Percentiles rank a stretch among this genome's conserved stretches.
These are phyloP conservation scores for Penicillium digitatum DNA, from an alignment of 2,329 filamentous ascomycete genomes.

Conservation along the genomic window DNA sequence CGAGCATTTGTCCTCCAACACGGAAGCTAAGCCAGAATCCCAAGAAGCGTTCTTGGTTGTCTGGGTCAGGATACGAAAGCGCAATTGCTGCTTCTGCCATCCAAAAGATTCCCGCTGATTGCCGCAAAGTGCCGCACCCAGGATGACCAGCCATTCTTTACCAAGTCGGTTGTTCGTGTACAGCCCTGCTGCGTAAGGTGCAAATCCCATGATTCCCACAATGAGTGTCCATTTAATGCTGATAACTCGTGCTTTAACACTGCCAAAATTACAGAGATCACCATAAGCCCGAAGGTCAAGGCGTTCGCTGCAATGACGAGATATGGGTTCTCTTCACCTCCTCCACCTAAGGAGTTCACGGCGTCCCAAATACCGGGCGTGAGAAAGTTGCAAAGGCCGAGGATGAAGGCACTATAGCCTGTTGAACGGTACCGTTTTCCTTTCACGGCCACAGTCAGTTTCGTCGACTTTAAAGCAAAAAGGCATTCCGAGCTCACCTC, in stretches of 20 bases:
- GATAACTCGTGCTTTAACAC: slow-evolving; percentile 60
- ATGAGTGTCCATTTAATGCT: slow-evolving; percentile 68
- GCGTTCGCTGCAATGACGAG: slow-evolving; percentile 69
- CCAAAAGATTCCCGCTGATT: slow-evolving; percentile 70
- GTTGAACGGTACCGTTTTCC: slow-evolving; percentile 68
- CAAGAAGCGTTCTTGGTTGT: slow-evolving; percentile 61
- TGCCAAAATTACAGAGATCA: slow-evolving; percentile 66
- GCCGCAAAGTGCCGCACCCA: slow-evolving; percentile 66
- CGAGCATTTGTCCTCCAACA: slow-evolving; percentile 64
- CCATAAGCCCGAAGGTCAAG: slow-evolving; percentile 69
- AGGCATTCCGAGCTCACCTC: slow-evolving; percentile 10
- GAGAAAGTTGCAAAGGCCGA: slow-evolving; percentile 66
- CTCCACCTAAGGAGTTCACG: slow-evolving; percentile 70
- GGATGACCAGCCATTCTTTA: slow-evolving; percentile 63
- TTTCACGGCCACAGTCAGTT: slow-evolving; percentile 22
- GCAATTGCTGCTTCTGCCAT: slow-evolving; percentile 71
- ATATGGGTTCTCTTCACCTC: slow-evolving; percentile 61
- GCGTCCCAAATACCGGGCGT: slow-evolving; percentile 69
- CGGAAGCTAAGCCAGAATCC: slow-evolving; percentile 65
- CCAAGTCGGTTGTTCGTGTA: slow-evolving; percentile 70
- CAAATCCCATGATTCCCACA: slow-evolving; percentile 69
- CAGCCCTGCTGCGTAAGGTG: slow-evolving; percentile 65
- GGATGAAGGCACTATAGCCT: slow-evolving; percentile 67
- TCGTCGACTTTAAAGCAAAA: too few relatives aligned
- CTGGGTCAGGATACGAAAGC: slow-evolving; percentile 67